A percentile compares a stretch with the other conserved stretches of the same genome.
phyloP scores from a whole-genome alignment of 1,284 basidiomycete genomes.

The Schizophyllum commune region DNA sequence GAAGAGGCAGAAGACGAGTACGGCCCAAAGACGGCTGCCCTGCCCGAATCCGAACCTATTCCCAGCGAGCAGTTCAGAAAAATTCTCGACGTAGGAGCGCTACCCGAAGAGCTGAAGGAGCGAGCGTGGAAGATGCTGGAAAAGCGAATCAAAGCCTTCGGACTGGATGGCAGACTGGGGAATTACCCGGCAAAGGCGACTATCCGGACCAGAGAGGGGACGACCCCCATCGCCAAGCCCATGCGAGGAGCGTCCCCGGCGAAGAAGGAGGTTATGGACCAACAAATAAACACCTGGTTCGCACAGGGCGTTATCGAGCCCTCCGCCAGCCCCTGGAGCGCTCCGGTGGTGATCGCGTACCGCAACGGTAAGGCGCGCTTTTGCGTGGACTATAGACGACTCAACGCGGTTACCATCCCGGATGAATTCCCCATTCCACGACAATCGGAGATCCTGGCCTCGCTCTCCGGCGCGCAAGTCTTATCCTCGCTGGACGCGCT shows the following conservation, averaged over 20 bases:
- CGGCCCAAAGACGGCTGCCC: conserved; percentile 13
- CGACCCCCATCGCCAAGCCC: conserved; percentile 17
- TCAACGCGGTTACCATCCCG: conserved; percentile 24
- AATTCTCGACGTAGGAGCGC: conserved; percentile 5
- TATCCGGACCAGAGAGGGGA: conserved; percentile 10
- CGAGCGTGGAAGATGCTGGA: conserved; percentile 9
- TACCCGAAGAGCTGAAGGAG: conserved; percentile 7
- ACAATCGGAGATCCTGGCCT: conserved; percentile 28
- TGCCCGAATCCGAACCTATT: no score
- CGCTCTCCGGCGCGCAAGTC: conserved; percentile 23
- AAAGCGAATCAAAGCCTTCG: conserved; percentile 14
- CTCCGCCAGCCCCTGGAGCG: conserved; percentile 25
- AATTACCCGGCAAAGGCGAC: conserved; percentile 12
- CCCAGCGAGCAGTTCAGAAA: conserved; percentile 3
- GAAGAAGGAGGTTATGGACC: conserved; percentile 23
- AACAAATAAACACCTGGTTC: conserved; percentile 23
- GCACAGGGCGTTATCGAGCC: conserved; percentile 24
- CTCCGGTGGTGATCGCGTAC: conserved; percentile 25
- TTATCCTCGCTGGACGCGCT: conserved; percentile 29
- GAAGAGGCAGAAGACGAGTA: conserved; percentile 3
- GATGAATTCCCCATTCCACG: conserved; percentile 24
- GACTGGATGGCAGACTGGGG: conserved; percentile 20
- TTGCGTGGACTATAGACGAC: conserved; percentile 24
- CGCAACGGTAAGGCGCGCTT: conserved; percentile 24
- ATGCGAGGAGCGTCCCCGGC: conserved; percentile 22